A percentile compares a stretch with the other conserved stretches of the same genome.
Conservation (phyloP, 495 filamentous ascomycete species). For the Hypoxylon perforatum region DNA sequence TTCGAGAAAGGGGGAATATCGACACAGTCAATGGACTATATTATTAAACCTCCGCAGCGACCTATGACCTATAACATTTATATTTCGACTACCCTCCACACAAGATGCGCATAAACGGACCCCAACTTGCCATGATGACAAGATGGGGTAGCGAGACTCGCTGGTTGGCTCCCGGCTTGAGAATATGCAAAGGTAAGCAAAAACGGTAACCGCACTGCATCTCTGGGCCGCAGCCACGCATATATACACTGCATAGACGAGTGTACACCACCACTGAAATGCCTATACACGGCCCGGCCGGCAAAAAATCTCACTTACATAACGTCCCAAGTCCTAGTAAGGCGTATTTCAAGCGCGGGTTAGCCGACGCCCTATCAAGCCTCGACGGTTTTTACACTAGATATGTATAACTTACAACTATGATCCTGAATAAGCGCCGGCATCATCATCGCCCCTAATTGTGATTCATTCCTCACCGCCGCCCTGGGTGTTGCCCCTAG, state of each 20-base stretch:
- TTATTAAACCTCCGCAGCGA: background rate
- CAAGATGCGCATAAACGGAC: background rate
- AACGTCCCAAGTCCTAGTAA: too few species aligned
- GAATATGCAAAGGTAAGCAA: background rate
- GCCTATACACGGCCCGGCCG: too few species aligned
- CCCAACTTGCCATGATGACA: background rate
- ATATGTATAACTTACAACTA: background rate
- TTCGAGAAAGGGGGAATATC: background rate
- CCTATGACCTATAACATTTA: background rate
- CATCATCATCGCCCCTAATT: background rate
- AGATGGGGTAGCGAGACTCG: background rate
- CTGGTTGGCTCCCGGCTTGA: background rate
- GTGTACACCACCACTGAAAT: too few species aligned
- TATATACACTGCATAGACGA: background rate
- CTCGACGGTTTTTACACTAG: background rate
- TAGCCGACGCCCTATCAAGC: background rate
- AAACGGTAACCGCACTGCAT: background rate
- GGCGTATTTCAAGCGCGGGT: background rate
- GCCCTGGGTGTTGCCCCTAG: background rate
- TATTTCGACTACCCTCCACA: background rate
- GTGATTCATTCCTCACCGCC: background rate
- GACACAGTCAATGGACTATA: background rate
- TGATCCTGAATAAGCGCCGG: background rate
- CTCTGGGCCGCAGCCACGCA: background rate
- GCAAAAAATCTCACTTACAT: too few species aligned